A percentile compares a stretch with the other conserved stretches of the same genome.
Evolutionary conservation across 257 asterid genomes (phyloP).

Genomic region (Solanum neorickii): DNA sequence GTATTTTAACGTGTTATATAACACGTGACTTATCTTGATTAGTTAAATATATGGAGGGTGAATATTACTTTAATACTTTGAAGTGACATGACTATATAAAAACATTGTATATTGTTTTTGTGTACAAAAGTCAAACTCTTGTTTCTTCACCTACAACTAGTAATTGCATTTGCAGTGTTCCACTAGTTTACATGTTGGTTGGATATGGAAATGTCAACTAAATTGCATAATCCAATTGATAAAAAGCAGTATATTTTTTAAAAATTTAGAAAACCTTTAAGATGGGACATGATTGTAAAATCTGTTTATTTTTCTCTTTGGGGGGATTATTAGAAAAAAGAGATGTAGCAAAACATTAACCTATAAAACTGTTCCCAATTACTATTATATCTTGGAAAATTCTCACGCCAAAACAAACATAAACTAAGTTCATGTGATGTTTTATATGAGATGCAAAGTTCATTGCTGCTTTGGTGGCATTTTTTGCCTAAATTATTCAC

Average conservation of each 20-base stretch:
- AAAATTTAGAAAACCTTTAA: not conserved
- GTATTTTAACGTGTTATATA: no score
- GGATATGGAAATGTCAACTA: not conserved
- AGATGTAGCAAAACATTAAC: not conserved
- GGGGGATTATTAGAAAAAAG: not conserved
- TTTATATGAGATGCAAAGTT: not conserved
- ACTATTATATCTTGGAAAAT: not conserved
- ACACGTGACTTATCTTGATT: not conserved
- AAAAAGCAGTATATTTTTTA: no score
- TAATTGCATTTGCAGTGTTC: not conserved
- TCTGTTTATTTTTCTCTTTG: not conserved
- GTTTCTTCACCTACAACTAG: not conserved
- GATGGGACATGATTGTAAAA: not conserved
- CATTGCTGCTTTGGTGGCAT: not conserved
- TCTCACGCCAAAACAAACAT: not conserved
- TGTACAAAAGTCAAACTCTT: not conserved
- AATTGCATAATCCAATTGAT: not conserved
- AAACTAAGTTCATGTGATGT: not conserved
- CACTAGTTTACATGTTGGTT: not conserved
- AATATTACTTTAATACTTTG: not conserved
- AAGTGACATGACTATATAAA: not conserved
- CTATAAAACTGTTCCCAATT: not conserved
- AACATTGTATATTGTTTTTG: not conserved
- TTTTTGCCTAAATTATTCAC: not conserved
- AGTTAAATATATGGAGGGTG: not conserved